A percentile compares a stretch with the other conserved stretches of the same genome.
phyloP scores from a whole-genome alignment of 768 basidiomycete species.

The Galerina marginata region DNA sequence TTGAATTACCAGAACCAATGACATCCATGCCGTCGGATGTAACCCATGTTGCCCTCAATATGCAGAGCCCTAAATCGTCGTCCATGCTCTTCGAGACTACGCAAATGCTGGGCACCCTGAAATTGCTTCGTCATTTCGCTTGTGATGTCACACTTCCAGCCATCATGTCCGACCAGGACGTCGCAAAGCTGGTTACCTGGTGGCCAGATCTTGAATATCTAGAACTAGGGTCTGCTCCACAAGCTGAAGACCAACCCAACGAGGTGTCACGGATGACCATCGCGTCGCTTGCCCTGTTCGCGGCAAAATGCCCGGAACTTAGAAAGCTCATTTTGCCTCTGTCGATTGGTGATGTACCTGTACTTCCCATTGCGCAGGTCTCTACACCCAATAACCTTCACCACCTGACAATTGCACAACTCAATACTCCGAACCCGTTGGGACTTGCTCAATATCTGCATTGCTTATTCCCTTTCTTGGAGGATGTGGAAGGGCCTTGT shows the following conservation, averaged over 20 bases:
- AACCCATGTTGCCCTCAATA: neutral
- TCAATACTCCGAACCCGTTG: slow-evolving; percentile 31
- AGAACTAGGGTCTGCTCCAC: slow-evolving; percentile 41
- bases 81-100: slow-evolving; percentile 38
- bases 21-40: slow-evolving; percentile 16
- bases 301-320: slow-evolving; percentile 32
- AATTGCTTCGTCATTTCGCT: slow-evolving; percentile 37
- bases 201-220: slow-evolving; percentile 52
- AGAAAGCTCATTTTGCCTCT: slow-evolving; percentile 38
- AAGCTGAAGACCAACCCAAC: slow-evolving; percentile 28
- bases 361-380: neutral
- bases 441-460: slow-evolving; percentile 35
- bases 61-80: neutral
- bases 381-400: slow-evolving; percentile 30
- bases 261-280: slow-evolving; percentile 27
- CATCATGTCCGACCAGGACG: slow-evolving; percentile 40
- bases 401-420: slow-evolving; percentile 40
- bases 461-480: slow-evolving; percentile 44
- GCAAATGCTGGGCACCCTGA: slow-evolving; percentile 38
- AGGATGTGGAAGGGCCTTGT: slow-evolving; percentile 39
- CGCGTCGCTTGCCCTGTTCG: slow-evolving; percentile 31
- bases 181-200: slow-evolving; percentile 44
- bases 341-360: slow-evolving; percentile 16
- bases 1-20: slow-evolving; percentile 37
- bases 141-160: slow-evolving; percentile 47